Base-by-base conservation (phyloP, 1,284 basidiomycete genomes). In the Sutorius eximius region DNA sequence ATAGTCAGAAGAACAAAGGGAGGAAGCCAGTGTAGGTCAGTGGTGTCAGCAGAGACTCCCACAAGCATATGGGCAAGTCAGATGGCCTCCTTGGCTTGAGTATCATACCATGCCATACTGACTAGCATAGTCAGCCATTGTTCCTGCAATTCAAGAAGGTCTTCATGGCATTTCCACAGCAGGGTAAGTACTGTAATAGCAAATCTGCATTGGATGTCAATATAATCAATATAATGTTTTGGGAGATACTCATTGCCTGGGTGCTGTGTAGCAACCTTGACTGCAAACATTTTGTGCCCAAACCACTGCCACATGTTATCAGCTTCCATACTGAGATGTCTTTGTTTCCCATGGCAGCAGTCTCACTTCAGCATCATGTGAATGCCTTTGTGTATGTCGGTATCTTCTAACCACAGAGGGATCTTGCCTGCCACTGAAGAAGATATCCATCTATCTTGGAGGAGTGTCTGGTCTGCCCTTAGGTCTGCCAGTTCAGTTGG, bases 41-140 rank as follows among this genome's bases (percentile, higher is more conserved):
- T 3, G 20, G 16, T 11, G 2, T 24, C 10, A 10, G 36, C 5
- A 15, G 4, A 37, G 10, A 10, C n/a, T n/a, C 36, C 16, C 0
- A 10, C 5, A n/a, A 37, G 1, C 36, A 37, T 8, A 15, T 18
- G 3, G 3, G 36, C 2, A 37, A 37, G 36, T 18, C 2, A 10
- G 18, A n/a, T 24, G 13, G 45, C 49, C 22, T 47, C 49, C 38
- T 51, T 33, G 13, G 43, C 49, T 42, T 52, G 45, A 6, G 15
- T 41, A 1, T n/a, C 13, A 12, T 52, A 57, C 29, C 29, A 13
- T 37, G 34, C 32, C 3, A 22, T 33, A 1, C 56, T 63, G n/a
- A 45, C 55, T 3, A 63, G 48, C 0, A 57, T 34, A 0, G 53
- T 63, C 11, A 38, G 40, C 61, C 61, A 61, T 15, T 34, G 44